phyloP scores from a whole-genome alignment of 345 rosid genomes.

The Brassica rapa region DNA sequence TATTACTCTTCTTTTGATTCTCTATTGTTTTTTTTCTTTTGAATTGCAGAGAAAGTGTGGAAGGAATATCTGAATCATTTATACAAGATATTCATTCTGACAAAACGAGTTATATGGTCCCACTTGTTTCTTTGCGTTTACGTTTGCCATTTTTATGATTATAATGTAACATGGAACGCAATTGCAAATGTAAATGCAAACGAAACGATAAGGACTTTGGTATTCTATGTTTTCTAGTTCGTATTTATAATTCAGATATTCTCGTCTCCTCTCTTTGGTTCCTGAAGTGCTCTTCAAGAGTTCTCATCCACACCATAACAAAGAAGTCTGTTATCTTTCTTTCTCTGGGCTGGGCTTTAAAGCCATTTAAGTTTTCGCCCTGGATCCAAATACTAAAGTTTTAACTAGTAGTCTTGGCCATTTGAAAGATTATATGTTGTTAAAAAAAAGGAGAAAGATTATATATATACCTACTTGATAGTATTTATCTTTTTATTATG shows the following conservation, averaged over 20 bases:
- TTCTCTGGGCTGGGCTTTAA: neutral
- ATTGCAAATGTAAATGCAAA: neutral
- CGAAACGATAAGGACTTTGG: neutral
- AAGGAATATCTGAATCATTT: constrained; percentile 22
- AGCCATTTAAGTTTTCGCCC: neutral
- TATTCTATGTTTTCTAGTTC: neutral
- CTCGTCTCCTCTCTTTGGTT: neutral
- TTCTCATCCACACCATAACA: neutral
- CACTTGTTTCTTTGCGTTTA: neutral
- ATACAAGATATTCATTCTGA: neutral
- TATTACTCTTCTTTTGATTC: constrained; percentile 10
- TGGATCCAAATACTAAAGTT: neutral
- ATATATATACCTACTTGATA: neutral
- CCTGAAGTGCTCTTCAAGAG: neutral
- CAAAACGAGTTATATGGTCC: neutral
- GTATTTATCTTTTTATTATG: neutral
- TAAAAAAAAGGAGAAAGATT: too few species aligned
- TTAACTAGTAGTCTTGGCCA: neutral
- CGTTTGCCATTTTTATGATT: neutral
- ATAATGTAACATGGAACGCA: neutral
- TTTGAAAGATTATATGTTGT: neutral
- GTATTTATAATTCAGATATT: neutral
- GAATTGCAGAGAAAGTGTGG: neutral
- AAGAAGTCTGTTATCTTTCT: neutral
- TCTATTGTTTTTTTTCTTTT: neutral